Evolutionary conservation across 78 protist genomes (phyloP).

Genomic region (Dictyostelium discoideum): DNA sequence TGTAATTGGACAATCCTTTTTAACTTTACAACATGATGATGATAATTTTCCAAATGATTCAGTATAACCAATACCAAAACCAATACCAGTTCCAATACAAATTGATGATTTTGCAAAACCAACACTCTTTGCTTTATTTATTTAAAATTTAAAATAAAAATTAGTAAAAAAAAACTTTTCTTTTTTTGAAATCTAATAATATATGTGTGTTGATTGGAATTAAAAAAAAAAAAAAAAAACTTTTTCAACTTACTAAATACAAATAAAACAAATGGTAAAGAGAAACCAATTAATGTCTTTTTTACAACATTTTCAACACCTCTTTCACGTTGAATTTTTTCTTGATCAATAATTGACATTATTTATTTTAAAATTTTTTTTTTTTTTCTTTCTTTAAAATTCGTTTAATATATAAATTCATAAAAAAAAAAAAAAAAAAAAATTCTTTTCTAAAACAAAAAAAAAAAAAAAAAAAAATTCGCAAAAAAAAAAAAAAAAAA

Average conservation of each 20-base stretch:
- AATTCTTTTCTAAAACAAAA: too few relatives aligned
- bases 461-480: too few relatives aligned
- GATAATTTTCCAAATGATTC: not conserved
- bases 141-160: too few relatives aligned
- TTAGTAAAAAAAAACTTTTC: too few relatives aligned
- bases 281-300: not conserved
- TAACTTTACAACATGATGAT: not conserved
- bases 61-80: not conserved
- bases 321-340: not conserved
- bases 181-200: too few relatives aligned
- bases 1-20: not conserved
- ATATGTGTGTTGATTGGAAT: too few relatives aligned
- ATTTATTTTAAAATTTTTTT: too few relatives aligned
- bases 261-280: not conserved
- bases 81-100: slow-evolving; percentile 5
- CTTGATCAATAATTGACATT: slow-evolving; percentile 2
- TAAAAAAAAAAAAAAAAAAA: too few relatives aligned
- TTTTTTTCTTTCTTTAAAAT: too few relatives aligned
- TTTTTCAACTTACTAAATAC: not conserved
- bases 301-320: not conserved
- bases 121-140: not conserved
- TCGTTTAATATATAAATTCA: too few relatives aligned
- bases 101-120: not conserved
- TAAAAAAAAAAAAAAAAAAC: too few relatives aligned
- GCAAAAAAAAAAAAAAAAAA: too few relatives aligned